phyloP scores from a whole-genome alignment of 345 rosid genomes.

The Eucalyptus brandiana region DNA sequence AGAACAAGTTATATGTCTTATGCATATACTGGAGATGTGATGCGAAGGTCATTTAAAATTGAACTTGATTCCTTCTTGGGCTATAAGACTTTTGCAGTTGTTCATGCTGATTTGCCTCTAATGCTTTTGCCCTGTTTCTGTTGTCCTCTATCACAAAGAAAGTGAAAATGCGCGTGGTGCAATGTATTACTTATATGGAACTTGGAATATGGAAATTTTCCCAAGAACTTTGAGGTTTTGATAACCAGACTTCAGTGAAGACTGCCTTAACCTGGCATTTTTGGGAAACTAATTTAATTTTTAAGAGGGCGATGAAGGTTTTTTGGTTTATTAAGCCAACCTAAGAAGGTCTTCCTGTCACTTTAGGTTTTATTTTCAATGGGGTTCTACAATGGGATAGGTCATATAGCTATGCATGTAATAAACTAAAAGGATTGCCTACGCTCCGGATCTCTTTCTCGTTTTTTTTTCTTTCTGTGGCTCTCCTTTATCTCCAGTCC shows the following conservation, averaged over 20 bases:
- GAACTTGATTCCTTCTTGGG: neutral
- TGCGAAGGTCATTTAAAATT: neutral
- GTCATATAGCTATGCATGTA: neutral
- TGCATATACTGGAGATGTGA: neutral
- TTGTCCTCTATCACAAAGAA: neutral
- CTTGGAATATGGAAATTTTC: neutral
- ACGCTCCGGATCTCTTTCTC: neutral
- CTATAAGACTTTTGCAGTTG: neutral
- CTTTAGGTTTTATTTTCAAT: neutral
- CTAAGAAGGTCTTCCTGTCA: neutral
- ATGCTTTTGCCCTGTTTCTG: neutral
- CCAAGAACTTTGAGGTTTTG: neutral
- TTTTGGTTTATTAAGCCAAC: neutral
- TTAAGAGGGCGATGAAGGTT: neutral
- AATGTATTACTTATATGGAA: neutral
- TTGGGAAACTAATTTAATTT: neutral
- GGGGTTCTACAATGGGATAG: neutral
- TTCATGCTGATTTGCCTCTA: neutral
- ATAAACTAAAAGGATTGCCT: neutral
- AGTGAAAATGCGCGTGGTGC: neutral
- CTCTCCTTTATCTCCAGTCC: neutral
- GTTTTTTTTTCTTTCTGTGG: neutral
- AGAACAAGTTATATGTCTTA: neutral
- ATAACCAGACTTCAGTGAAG: neutral
- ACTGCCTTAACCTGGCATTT: neutral